These are phyloP conservation scores for Epichloe coenophiala DNA, from an alignment of 2,329 filamentous ascomycete species.

Conservation along the genomic window DNA sequence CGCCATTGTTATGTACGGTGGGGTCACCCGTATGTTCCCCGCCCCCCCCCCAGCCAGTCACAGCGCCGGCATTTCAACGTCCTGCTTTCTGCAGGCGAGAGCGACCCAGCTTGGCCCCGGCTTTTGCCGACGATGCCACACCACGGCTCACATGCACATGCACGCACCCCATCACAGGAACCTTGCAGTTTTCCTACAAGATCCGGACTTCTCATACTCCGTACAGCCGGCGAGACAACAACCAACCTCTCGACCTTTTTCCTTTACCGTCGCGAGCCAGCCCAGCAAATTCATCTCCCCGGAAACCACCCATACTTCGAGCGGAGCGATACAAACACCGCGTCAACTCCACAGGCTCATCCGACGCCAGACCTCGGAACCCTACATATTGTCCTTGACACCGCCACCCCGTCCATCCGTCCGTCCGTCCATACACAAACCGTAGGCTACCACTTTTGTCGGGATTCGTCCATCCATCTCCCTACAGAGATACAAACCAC, in stretches of 20 bases:
- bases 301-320: no score
- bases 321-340: neutral
- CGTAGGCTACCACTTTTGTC: neutral
- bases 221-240: neutral
- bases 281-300: no score
- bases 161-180: no score
- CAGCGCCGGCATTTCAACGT: neutral
- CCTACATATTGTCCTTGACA: neutral
- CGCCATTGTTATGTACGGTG: constrained; percentile 16
- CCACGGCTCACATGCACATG: neutral
- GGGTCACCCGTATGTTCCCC: neutral
- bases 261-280: no score
- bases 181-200: no score
- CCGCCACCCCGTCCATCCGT: neutral
- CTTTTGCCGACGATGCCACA: constrained; percentile 11
- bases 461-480: neutral
- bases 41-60: constrained; percentile 3
- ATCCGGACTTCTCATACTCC: neutral
- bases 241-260: neutral
- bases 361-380: neutral
- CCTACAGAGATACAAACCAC: neutral
- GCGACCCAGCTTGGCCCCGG: constrained; percentile 7
- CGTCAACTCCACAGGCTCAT: neutral
- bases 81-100: neutral
- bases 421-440: neutral